A percentile compares a stretch with the other conserved stretches of the same genome.
These are phyloP conservation scores for Chlamydomonas schloesseri DNA, from an alignment of 139 green algal species.

Conservation along the genomic window DNA sequence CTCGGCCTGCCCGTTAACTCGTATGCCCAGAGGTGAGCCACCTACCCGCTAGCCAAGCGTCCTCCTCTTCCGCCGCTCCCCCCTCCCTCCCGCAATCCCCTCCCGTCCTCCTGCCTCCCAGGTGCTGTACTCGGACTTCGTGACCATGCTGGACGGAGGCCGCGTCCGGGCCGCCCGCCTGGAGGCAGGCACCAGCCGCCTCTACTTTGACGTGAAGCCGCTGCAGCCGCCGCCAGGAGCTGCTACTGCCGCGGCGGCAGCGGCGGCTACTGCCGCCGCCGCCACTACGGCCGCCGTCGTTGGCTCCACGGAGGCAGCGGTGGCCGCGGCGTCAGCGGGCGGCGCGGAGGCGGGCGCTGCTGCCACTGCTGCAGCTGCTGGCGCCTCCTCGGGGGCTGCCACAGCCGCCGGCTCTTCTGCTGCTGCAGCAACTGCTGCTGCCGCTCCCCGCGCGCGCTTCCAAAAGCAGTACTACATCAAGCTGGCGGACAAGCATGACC, in stretches of 20 bases:
- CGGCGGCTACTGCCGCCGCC: background rate
- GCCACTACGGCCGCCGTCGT: background rate
- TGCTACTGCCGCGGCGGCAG: background rate
- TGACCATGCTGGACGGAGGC: conserved; percentile 70
- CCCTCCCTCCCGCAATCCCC: no score
- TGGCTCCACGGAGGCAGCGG: background rate
- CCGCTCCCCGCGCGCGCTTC: conserved; percentile 1
- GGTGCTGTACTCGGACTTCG: conserved; percentile 84
- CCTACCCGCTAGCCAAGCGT: no score
- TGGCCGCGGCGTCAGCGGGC: background rate
- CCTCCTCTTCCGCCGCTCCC: no score
- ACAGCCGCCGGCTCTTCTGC: background rate
- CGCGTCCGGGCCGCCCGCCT: conserved; percentile 73
- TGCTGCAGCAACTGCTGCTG: background rate
- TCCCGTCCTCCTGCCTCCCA: background rate
- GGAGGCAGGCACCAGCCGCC: conserved; percentile 68
- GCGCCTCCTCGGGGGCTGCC: background rate
- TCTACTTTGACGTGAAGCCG: conserved; percentile 78
- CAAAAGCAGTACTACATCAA: conserved; percentile 39
- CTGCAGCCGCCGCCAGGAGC: background rate
- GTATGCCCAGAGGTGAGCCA: no score
- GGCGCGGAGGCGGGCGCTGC: background rate
- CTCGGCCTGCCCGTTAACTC: no score
- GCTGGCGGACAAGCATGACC: conserved; percentile 65
- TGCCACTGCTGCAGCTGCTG: background rate